phyloP scores from a whole-genome alignment of 345 rosid species.

The Rhodamnia rubescens region DNA sequence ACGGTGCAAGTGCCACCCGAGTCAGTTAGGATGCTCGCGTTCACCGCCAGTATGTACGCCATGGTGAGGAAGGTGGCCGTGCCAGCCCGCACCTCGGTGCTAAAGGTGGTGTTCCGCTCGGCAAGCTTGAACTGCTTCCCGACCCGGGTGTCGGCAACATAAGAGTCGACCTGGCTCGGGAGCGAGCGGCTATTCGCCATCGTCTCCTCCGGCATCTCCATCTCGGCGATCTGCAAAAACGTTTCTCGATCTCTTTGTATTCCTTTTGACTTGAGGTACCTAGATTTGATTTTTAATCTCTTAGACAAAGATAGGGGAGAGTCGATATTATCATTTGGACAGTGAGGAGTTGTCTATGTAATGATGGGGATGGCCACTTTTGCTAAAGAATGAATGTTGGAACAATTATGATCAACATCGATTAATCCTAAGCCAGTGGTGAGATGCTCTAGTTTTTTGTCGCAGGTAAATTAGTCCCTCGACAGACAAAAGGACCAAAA shows the following conservation, averaged over 20 bases:
- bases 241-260: not conserved
- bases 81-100: conserved; percentile 9
- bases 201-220: not conserved
- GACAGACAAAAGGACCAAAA: no score
- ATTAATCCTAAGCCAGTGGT: not conserved
- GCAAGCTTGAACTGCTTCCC: conserved; percentile 8
- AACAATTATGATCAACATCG: not conserved
- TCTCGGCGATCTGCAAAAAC: not conserved
- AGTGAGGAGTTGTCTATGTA: not conserved
- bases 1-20: conserved; percentile 11
- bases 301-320: not conserved
- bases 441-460: not conserved
- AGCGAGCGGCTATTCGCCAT: not conserved
- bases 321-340: not conserved
- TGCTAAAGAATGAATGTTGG: not conserved
- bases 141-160: not conserved
- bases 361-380: not conserved
- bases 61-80: conserved; percentile 20
- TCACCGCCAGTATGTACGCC: conserved; percentile 15
- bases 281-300: not conserved
- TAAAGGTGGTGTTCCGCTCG: conserved; percentile 6
- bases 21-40: conserved; percentile 10
- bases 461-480: no score
- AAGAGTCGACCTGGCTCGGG: not conserved
- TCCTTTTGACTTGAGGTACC: not conserved